Conservation (phyloP, 805 yeast species). For the Kuraishia capsulata region DNA sequence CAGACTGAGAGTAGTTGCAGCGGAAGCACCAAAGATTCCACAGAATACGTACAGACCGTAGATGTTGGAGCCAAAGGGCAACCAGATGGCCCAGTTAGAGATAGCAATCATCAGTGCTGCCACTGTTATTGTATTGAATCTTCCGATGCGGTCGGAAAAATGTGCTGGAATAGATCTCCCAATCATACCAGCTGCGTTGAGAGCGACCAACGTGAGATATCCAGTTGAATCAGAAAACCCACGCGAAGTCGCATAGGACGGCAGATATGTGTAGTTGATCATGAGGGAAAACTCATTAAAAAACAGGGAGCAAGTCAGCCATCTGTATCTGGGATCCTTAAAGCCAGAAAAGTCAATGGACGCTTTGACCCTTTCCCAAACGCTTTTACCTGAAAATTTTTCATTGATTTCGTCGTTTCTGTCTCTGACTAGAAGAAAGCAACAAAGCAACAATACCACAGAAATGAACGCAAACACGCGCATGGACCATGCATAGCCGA, state of each 20-base stretch:
- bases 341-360: conserved; percentile 28
- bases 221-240: conserved; percentile 31
- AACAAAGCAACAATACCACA: conserved; percentile 23
- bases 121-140: conserved; percentile 41
- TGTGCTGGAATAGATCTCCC: conserved; percentile 47
- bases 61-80: conserved; percentile 44
- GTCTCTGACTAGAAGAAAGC: conserved; percentile 30
- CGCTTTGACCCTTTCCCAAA: conserved; percentile 9
- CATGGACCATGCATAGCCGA: conserved; percentile 50
- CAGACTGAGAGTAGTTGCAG: conserved; percentile 53
- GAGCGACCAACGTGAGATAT: conserved; percentile 32
- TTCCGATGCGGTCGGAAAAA: conserved; percentile 41
- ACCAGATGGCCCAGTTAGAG: conserved; percentile 40
- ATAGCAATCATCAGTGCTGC: conserved; percentile 33
- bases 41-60: conserved; percentile 42
- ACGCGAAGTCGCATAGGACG: conserved; percentile 36
- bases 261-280: conserved; percentile 34
- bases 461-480: conserved; percentile 38
- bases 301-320: conserved; percentile 32
- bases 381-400: conserved; percentile 4
- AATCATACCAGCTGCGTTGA: conserved; percentile 34
- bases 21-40: conserved; percentile 46
- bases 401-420: conserved; percentile 21
- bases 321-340: conserved; percentile 28
- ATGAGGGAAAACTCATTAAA: conserved; percentile 34